phyloP scores from a whole-genome alignment of 2,329 filamentous ascomycete species.

The Sporothrix euskadiensis region DNA sequence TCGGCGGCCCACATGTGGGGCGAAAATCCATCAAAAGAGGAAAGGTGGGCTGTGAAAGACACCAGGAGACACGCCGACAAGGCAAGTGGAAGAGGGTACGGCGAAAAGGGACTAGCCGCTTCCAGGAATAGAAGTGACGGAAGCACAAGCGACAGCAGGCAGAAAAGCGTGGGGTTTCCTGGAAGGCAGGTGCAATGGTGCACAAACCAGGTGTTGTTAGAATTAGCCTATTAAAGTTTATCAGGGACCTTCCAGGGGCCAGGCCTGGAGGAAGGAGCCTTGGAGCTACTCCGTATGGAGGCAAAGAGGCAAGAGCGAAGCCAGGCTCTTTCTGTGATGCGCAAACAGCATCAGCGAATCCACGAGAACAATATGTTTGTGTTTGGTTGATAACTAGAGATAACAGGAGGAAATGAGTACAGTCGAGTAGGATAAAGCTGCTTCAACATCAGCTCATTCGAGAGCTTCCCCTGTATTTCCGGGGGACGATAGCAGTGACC shows the following conservation, averaged over 20 bases:
- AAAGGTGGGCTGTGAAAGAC: not conserved
- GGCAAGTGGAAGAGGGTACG: not conserved
- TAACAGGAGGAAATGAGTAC: not conserved
- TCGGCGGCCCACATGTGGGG: not conserved
- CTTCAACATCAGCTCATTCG: too few relatives aligned
- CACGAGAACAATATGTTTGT: not conserved
- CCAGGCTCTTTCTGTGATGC: not conserved
- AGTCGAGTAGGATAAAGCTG: not conserved
- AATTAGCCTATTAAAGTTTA: not conserved
- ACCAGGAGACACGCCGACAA: too few relatives aligned
- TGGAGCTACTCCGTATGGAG: not conserved
- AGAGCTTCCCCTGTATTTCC: not conserved
- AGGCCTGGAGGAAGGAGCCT: not conserved
- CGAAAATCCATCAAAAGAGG: not conserved
- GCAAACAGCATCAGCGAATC: not conserved
- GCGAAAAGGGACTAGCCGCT: slow-evolving; percentile 18
- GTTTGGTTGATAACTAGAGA: not conserved
- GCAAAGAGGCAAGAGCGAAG: not conserved
- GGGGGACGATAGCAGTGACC: not conserved
- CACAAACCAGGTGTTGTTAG: not conserved
- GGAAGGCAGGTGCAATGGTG: slow-evolving; percentile 4
- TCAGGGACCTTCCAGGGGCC: not conserved
- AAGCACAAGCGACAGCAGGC: not conserved
- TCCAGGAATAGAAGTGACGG: not conserved
- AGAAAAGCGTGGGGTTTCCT: not conserved